These are phyloP conservation scores for Eutypella sp. DNA, from an alignment of 2,329 filamentous ascomycete genomes.

Conservation along the genomic window DNA sequence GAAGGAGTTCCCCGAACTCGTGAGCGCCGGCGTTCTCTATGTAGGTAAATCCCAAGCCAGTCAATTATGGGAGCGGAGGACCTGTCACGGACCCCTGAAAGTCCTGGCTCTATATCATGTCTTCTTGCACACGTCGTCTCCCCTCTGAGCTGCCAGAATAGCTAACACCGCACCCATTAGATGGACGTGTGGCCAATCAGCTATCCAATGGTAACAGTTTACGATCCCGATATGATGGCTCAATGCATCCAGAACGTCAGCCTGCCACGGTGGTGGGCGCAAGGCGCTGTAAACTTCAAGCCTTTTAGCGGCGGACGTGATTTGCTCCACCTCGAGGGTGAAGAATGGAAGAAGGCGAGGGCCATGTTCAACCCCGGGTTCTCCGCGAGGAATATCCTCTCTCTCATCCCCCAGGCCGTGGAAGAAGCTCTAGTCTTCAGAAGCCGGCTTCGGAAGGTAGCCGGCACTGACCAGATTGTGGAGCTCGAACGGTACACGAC, in stretches of 20 bases:
- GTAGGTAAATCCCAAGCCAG: neutral
- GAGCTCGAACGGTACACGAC: conserved; percentile 24
- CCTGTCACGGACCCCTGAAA: neutral
- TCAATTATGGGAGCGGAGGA: neutral
- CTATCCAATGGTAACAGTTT: conserved; percentile 29
- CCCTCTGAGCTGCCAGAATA: neutral
- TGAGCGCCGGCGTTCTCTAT: conserved; percentile 26
- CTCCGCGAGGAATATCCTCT: conserved; percentile 29
- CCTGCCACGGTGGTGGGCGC: conserved; percentile 28
- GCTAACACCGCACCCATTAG: neutral
- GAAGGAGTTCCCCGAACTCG: conserved; percentile 24
- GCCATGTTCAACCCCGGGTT: conserved; percentile 35
- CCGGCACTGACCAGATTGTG: conserved; percentile 17
- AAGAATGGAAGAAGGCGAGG: conserved; percentile 32
- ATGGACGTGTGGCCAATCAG: conserved; percentile 35
- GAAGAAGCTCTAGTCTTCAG: conserved; percentile 24
- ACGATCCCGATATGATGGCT: conserved; percentile 31
- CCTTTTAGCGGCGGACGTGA: conserved; percentile 27
- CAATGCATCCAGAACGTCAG: conserved; percentile 32
- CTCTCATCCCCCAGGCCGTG: conserved; percentile 28
- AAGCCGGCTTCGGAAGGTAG: conserved; percentile 17
- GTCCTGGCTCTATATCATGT: neutral
- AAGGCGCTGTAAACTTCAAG: conserved; percentile 20
- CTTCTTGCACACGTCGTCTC: too few species aligned
- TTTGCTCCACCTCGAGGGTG: conserved; percentile 31